Evolutionary conservation across 495 filamentous ascomycete species (phyloP), one percentile per base, ranked within the genome.

Genomic region (Aspergillus bertholletiae): DNA sequence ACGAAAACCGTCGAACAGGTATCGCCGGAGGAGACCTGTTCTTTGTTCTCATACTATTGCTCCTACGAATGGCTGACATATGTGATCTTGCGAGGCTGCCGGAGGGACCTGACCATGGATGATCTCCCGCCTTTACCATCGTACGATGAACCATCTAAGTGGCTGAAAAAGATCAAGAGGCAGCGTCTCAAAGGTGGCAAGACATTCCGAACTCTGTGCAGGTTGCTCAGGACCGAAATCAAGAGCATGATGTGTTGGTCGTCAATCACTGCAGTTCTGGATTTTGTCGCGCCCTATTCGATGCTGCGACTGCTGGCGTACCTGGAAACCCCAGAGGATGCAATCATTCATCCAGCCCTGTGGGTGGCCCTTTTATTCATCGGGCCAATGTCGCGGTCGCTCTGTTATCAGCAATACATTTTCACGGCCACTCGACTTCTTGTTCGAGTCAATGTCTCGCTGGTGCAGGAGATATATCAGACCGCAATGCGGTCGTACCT

Each of bases 381-480:
- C n/a, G 75, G 74, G 1, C 75, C 74, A 5, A 49, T 74, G 27
- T 55, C 57, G 11, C 73, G 70, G 20, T 72, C 76, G 3, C 58
- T 79, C 23, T 65, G 59, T 49, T 74, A 71, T 44, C 75, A 80
- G 55, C 76, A 76, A 56, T 80, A 79, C 54, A 66, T 78, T 20
- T 80, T 80, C 49, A 70, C 64, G 6, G 74, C 72, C 5, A 77
- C 76, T 23, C 67, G 77, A 11, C 57, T 79, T 51, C 41, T 75
- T 11, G 75, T 80, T 35, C 68, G 77, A 13, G 59, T 78, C 37
- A 78, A 74, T 50, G 57, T 76, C 7, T 76, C 73, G 1, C 59
- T 80, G 21, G 78, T 77, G 1, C 75, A 78, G 46, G 77, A 80
- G 53, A 65, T 80, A 7, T 80, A 80, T 50, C 74, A 78, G 54